Base-by-base conservation (phyloP, 768 basidiomycete species). In the Pleurotus platypus region DNA sequence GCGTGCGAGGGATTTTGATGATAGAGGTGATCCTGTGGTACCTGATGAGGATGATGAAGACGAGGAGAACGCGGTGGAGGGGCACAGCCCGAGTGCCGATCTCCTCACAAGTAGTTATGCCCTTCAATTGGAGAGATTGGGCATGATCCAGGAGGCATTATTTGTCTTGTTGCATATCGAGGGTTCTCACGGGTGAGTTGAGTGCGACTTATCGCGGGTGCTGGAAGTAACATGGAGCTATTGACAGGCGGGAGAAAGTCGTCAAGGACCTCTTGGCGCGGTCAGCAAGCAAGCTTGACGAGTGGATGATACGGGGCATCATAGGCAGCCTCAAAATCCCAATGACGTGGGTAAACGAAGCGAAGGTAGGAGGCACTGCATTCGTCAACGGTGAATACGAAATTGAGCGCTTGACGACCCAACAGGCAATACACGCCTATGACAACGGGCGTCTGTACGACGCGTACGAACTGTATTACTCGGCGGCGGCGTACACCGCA, bases 101-200 rank as follows among this genome's bases (percentile, higher is more conserved):
- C 67, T 86, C 37, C 71, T 98, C 24, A 87, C 94, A 6, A 87
- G 84, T 60, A 84, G 82, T 55, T 99, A 96, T 67, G 95, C 95
- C 0, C 78, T 83, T 49, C 92, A 97, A 68, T 72, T 99, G 60
- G 96, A 98, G 72, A 78, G 79, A 51, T 72, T 82, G 57, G 93
- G 87, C 15, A 78, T 89, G 79, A 81, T 95, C 63, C 87, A 92
- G 64, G 90, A 93, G 70, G 90, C 94, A 4, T 80, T 83, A 2
- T 98, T 98, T 66, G 92, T 98, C 3, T 73, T 97, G 57, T 74
- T 98, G 55, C 94, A 98, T 69, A 73, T 98, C 8, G 91, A 96
- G 67, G 84, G 87, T 18, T 79, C 86, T 15, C 76, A 78, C 20
- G 89, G 91, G 95, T 95, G 63, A 58, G 88, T 70, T 63, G 83